Conservation (phyloP, 2,329 filamentous ascomycete species). For the Xylaria sp. region DNA sequence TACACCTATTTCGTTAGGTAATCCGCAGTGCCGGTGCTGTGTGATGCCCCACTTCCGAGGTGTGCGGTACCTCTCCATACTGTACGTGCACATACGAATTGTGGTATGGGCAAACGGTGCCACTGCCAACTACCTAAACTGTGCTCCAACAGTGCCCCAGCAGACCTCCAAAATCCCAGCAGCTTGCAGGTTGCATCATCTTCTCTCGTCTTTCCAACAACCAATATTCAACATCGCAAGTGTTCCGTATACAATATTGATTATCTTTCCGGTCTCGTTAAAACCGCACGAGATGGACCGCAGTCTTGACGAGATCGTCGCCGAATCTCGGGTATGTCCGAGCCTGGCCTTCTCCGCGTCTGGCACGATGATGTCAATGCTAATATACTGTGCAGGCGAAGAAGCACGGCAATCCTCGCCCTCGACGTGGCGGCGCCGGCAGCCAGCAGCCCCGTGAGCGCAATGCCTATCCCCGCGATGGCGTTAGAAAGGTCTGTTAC, state of each 20-base stretch:
- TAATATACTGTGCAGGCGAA: slow-evolving; percentile 13
- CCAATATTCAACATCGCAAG: neutral
- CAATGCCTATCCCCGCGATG: slow-evolving; percentile 64
- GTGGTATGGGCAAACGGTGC: neutral
- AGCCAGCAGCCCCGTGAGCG: slow-evolving; percentile 33
- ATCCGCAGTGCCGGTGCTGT: too few species aligned
- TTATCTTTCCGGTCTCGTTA: neutral
- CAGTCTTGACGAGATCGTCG: slow-evolving; percentile 34
- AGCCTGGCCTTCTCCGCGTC: neutral
- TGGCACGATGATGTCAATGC: neutral
- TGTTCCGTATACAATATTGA: neutral
- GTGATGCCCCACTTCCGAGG: too few species aligned
- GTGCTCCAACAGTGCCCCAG: neutral
- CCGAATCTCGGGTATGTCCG: slow-evolving; percentile 31
- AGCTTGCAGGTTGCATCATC: neutral
- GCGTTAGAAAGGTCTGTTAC: slow-evolving; percentile 75
- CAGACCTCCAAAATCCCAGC: neutral
- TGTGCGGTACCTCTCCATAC: too few species aligned
- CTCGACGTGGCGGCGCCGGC: slow-evolving; percentile 26
- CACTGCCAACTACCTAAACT: neutral
- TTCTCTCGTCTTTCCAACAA: neutral
- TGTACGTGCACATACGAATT: neutral
- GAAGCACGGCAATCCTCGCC: slow-evolving; percentile 24
- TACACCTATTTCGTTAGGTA: too few species aligned
- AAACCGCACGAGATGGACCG: slow-evolving; percentile 28